Evolutionary conservation across 805 yeast species (phyloP), one percentile per base, ranked within the genome.

Genomic region (Myxozyma vanderwaltii): DNA sequence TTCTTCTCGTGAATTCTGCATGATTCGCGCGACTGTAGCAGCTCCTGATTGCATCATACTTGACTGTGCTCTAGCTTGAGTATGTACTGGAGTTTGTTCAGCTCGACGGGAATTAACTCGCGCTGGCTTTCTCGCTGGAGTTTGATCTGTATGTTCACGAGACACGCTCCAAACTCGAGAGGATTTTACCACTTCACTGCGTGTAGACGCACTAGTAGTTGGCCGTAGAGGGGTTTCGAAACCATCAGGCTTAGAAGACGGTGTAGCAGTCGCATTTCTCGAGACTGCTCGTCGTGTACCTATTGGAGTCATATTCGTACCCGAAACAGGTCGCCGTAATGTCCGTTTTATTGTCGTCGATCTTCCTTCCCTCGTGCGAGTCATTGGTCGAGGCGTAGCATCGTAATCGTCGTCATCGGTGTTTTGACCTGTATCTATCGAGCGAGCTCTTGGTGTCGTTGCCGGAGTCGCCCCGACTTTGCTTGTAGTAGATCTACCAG

Each of bases 211-310:
- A 31, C 40, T 46, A 3, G 51, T 48, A 13, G 21, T 19, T 19
- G 51, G 21, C 26, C 51, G 21, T 4, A 36, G 2, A 23, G 17
- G 31, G 19, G 38, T 5, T 4, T 44, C 19, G 3, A 17, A 1
- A 27, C 21, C 13, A 8, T 21, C 33, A 17, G 40, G 4, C 5
- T 7, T 19, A 8, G 38, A 10, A 6, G 15, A 6, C 5, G 51
- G 51, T 4, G 51, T 48, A 12, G 43, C 31, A 12, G 10, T 36
- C 19, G 26, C 29, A 19, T 33, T 36, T 48, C 51, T 33, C 13
- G 51, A 48, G 7, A 23, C 51, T 35, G 51, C 31, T n/a, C 51
- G 51, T 1, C 51, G 51, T 8, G 41, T 41, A 48, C 51, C 51
- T 21, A 48, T 35, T 12, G 51, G 51, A 7, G 43, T 48, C 33